Conservation (phyloP, 805 yeast species). For the Spencermartinsiella europaea region DNA sequence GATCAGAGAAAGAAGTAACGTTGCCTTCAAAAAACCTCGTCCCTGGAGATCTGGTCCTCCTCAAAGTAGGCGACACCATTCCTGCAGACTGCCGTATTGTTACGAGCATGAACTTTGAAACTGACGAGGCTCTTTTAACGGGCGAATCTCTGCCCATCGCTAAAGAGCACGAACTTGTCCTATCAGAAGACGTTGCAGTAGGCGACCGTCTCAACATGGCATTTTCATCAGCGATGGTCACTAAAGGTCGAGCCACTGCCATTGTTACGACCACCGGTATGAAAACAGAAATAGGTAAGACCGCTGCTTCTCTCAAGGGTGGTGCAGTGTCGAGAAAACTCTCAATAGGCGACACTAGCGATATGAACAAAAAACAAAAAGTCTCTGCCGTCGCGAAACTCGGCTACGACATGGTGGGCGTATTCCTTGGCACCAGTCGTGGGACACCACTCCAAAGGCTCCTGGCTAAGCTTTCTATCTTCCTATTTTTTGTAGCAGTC, state of each 20-base stretch:
- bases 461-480: constrained; percentile 70
- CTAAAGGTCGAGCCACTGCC: constrained; percentile 72
- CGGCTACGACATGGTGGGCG: constrained; percentile 51
- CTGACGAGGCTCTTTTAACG: constrained; percentile 62
- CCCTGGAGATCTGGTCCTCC: constrained; percentile 59
- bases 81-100: constrained; percentile 68
- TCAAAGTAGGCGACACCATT: constrained; percentile 67
- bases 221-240: constrained; percentile 59
- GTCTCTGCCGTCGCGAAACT: constrained; percentile 45
- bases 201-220: constrained; percentile 75
- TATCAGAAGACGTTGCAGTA: constrained; percentile 45
- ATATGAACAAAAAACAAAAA: constrained; percentile 41
- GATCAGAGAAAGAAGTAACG: constrained; percentile 53
- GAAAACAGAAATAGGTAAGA: constrained; percentile 67
- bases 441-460: constrained; percentile 82
- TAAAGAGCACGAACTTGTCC: constrained; percentile 44
- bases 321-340: constrained; percentile 27
- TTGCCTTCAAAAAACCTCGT: constrained; percentile 55
- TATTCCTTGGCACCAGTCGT: constrained; percentile 65
- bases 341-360: constrained; percentile 38
- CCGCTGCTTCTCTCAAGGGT: constrained; percentile 54
- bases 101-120: constrained; percentile 58
- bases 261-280: constrained; percentile 66
- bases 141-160: constrained; percentile 64
- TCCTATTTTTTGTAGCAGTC: constrained; percentile 72